Evolutionary conservation across 371 early-diverging fungal genomes (phyloP).

Genomic region (Rhizopus delemar): DNA sequence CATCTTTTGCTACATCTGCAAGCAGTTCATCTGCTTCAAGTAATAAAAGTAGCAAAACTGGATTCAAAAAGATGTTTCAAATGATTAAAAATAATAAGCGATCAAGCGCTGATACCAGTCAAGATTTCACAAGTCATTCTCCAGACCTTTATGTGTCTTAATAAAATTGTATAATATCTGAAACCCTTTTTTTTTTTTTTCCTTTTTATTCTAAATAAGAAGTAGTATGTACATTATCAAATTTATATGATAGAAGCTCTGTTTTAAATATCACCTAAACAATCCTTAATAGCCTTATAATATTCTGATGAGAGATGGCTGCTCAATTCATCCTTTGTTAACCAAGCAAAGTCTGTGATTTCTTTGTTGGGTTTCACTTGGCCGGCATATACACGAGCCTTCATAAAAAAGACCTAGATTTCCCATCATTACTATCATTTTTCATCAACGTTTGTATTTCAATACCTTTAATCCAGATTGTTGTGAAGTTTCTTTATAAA

Average conservation of each 20-base stretch:
- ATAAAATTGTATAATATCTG: neutral
- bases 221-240: constrained; percentile 21
- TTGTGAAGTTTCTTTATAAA: constrained; percentile 53
- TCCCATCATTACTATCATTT: neutral
- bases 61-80: constrained; percentile 26
- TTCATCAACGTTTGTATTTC: neutral
- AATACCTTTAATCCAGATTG: constrained; percentile 35
- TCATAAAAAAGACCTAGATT: constrained; percentile 75
- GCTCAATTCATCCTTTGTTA: constrained; percentile 82
- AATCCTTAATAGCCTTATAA: constrained; percentile 73
- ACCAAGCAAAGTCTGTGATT: constrained; percentile 81
- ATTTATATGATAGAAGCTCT: constrained; percentile 4
- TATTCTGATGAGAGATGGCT: constrained; percentile 67
- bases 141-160: constrained; percentile 8
- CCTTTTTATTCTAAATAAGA: neutral
- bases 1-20: constrained; percentile 9
- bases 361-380: constrained; percentile 62
- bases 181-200: neutral
- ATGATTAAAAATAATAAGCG: constrained; percentile 16
- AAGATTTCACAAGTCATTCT: neutral
- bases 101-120: constrained; percentile 8
- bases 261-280: constrained; percentile 67
- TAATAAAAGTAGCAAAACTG: constrained; percentile 10
- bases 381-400: constrained; percentile 84
- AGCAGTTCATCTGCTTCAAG: constrained; percentile 4